Evolutionary conservation across 345 rosid species (phyloP).

Genomic region (Eucalyptus brandiana): DNA sequence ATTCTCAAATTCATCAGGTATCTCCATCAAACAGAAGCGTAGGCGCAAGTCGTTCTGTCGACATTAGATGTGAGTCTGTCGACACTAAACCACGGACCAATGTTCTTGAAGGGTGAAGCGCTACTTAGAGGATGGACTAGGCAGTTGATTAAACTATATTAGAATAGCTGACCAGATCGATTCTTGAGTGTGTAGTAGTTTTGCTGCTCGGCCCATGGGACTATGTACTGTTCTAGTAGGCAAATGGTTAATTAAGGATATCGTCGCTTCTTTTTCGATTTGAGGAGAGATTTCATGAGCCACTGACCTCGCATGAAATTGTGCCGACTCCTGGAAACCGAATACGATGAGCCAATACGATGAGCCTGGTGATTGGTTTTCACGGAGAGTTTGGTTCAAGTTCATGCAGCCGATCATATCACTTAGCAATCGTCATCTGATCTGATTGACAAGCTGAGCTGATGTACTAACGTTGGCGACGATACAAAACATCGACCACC

Average conservation of each 20-base stretch:
- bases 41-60: background rate
- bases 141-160: background rate
- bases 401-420: background rate
- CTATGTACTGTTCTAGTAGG: background rate
- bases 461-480: background rate
- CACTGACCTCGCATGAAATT: background rate
- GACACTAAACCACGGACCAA: background rate
- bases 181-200: background rate
- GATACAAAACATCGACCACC: background rate
- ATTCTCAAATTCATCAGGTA: background rate
- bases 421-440: background rate
- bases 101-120: background rate
- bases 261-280: background rate
- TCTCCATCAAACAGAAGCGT: background rate
- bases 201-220: background rate
- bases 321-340: background rate
- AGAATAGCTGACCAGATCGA: background rate
- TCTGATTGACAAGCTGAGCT: background rate
- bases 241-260: background rate
- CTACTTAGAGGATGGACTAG: background rate
- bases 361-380: background rate
- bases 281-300: background rate
- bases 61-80: background rate
- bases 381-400: background rate
- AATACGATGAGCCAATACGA: background rate